phyloP scores from a whole-genome alignment of 129 eudicot genomes.

The sunflower (Helianthus annuus) region DNA sequence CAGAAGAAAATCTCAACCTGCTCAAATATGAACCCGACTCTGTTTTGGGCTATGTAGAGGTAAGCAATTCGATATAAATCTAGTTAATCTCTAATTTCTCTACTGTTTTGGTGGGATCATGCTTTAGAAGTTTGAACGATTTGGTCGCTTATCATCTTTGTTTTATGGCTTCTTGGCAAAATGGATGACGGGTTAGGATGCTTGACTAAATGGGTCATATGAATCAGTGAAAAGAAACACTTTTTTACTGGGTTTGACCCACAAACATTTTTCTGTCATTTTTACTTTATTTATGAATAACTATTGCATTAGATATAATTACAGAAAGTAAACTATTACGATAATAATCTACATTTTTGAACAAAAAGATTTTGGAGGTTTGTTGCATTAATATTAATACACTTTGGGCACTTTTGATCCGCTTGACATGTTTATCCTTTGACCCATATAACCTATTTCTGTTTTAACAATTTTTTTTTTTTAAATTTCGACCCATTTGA shows the following conservation, averaged over 20 bases:
- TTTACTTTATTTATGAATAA: not conserved
- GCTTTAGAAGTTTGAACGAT: not conserved
- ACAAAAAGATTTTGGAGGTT: not conserved
- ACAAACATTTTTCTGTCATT: not conserved
- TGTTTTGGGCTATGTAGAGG: slow-evolving; percentile 95
- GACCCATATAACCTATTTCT: not conserved
- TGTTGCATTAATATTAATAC: not conserved
- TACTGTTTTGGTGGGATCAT: not conserved
- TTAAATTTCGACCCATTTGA: not conserved
- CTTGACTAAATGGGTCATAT: not conserved
- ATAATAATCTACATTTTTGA: not conserved
- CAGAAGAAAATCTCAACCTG: slow-evolving; percentile 60
- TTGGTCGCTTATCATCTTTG: slow-evolving; percentile 7
- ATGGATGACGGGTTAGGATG: not conserved
- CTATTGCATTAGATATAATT: not conserved
- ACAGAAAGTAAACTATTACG: not conserved
- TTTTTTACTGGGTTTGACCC: not conserved
- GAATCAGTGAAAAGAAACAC: not conserved
- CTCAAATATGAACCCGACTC: slow-evolving; percentile 82
- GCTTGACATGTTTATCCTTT: not conserved
- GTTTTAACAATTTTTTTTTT: not conserved
- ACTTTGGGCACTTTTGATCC: not conserved
- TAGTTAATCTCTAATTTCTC: too few relatives aligned
- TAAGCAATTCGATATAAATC: slow-evolving; percentile 24
- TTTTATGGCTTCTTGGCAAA: not conserved